These are phyloP conservation scores for Colletotrichum karsti DNA, from an alignment of 2,329 filamentous ascomycete species.

Conservation along the genomic window DNA sequence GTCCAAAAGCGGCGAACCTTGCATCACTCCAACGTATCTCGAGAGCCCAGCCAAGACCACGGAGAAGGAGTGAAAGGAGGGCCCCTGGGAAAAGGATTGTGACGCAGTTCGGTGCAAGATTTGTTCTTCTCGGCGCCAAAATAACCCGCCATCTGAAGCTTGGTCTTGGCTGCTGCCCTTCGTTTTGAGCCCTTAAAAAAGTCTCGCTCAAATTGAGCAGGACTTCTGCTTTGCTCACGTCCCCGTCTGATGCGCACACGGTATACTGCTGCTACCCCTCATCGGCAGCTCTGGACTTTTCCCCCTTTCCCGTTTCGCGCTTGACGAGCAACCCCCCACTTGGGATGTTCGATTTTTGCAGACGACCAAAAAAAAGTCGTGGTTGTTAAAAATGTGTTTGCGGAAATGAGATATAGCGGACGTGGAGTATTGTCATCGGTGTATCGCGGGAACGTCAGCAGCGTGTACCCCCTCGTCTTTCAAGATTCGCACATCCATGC, in stretches of 20 bases:
- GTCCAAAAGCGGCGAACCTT: constrained; percentile 14
- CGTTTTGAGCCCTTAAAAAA: not conserved
- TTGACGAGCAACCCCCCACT: constrained; percentile 15
- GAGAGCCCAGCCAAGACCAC: too few relatives aligned
- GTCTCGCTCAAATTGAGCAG: constrained; percentile 1
- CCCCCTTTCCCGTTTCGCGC: constrained; percentile 7
- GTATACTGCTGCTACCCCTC: constrained; percentile 6
- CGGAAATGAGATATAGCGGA: constrained; percentile 1
- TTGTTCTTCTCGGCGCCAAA: not conserved
- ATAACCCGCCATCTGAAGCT: not conserved
- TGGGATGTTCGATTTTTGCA: constrained; percentile 2
- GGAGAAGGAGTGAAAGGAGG: not conserved
- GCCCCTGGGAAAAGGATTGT: not conserved
- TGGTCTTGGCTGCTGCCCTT: not conserved
- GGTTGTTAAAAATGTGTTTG: not conserved
- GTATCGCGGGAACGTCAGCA: not conserved
- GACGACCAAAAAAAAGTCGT: not conserved
- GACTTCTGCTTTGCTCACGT: not conserved
- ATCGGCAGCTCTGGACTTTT: not conserved
- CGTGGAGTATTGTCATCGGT: not conserved
- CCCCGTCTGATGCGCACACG: not conserved
- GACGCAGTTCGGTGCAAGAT: not conserved
- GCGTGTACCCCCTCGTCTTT: not conserved
- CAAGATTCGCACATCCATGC: constrained; percentile 3
- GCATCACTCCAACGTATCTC: constrained; percentile 2